phyloP scores from a whole-genome alignment of 2,329 filamentous ascomycete species.

The Xylaria sp. region DNA sequence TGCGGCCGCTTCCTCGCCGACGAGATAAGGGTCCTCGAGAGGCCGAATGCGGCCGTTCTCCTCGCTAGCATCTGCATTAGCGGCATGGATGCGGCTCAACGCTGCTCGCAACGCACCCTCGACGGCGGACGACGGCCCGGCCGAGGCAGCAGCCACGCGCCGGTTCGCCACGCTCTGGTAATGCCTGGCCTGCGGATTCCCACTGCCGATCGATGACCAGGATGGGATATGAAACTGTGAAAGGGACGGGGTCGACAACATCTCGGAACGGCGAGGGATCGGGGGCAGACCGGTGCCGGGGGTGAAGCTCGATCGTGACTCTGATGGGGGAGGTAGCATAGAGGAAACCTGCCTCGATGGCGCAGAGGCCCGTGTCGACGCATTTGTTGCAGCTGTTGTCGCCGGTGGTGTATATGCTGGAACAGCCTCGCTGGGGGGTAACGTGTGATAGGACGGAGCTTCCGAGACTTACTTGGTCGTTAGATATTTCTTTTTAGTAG shows the following conservation, averaged over 20 bases:
- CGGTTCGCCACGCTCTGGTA: slow-evolving; percentile 73
- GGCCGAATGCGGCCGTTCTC: slow-evolving; percentile 56
- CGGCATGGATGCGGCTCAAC: slow-evolving; percentile 42
- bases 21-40: slow-evolving; percentile 74
- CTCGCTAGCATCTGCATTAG: slow-evolving; percentile 35
- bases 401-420: slow-evolving; percentile 62
- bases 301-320: slow-evolving; percentile 40
- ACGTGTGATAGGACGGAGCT: slow-evolving; percentile 70
- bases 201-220: slow-evolving; percentile 63
- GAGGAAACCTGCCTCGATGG: slow-evolving; percentile 40
- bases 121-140: slow-evolving; percentile 35
- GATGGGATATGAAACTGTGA: slow-evolving; percentile 67
- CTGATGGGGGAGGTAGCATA: slow-evolving; percentile 49
- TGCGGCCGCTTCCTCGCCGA: slow-evolving; percentile 72
- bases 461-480: slow-evolving; percentile 64
- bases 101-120: slow-evolving; percentile 46
- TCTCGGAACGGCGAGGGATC: slow-evolving; percentile 55
- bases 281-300: slow-evolving; percentile 62
- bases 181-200: slow-evolving; percentile 67
- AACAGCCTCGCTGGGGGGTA: slow-evolving; percentile 59
- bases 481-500: slow-evolving; percentile 27
- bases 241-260: slow-evolving; percentile 54
- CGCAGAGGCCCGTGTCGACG: slow-evolving; percentile 43
- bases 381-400: slow-evolving; percentile 22
- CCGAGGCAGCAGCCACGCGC: slow-evolving; percentile 61